Conservation (phyloP, 1,284 basidiomycete genomes). For the Hemileia vastatrix region DNA sequence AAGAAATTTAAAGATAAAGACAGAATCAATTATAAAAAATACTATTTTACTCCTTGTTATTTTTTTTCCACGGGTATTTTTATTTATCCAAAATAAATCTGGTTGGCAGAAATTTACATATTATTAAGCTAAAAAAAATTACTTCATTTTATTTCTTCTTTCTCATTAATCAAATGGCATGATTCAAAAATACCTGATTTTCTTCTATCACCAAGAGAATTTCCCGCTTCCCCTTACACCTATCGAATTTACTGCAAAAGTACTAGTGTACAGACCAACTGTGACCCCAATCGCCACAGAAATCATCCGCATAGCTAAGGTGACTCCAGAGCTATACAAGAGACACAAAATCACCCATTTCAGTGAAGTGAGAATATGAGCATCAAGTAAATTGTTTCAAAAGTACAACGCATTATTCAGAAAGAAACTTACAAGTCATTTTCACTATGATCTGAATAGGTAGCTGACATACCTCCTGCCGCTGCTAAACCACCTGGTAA, state of each 20-base stretch:
- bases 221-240: not conserved
- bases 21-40: too few relatives aligned
- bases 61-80: too few relatives aligned
- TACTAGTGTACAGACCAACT: conserved; percentile 56
- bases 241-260: not conserved
- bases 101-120: too few relatives aligned
- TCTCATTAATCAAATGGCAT: too few relatives aligned
- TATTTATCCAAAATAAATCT: too few relatives aligned
- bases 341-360: conserved; percentile 26
- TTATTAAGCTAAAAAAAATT: too few relatives aligned
- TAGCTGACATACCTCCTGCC: not conserved
- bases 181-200: too few relatives aligned
- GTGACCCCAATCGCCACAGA: conserved; percentile 80
- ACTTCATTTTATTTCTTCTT: too few relatives aligned
- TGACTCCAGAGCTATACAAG: conserved; percentile 46
- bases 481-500: conserved; percentile 56
- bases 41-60: too few relatives aligned
- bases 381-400: too few relatives aligned
- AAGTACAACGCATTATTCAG: too few relatives aligned
- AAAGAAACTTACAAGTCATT: not conserved
- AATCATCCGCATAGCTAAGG: conserved; percentile 55
- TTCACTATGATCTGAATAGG: not conserved
- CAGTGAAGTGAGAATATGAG: not conserved
- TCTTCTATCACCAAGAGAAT: not conserved
- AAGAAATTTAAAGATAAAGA: too few relatives aligned